Base-by-base conservation (phyloP, 1,139 yeast species). In the Kodamaea plutei region DNA sequence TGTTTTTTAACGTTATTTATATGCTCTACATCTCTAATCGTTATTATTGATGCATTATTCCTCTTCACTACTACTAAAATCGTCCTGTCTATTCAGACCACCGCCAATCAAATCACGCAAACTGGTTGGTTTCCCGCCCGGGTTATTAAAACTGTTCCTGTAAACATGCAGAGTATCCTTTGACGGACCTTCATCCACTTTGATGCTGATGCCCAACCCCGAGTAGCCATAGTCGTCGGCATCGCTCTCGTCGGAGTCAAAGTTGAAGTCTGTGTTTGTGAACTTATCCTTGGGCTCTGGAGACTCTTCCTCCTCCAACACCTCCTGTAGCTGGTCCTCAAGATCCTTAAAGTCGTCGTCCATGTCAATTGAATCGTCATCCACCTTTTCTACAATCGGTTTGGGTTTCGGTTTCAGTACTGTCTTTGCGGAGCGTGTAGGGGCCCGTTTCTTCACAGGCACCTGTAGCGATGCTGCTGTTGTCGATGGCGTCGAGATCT, bases 311-410 rank as follows among this genome's bases (percentile, higher is more conserved):
- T 54, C 59, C 25, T 55, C 69, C 25, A 68, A 44, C 2, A 65
- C 70, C 41, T 67, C 71, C 35, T 65, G 59, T 22, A 68, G 48
- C 41, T 67, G 69, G 37, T 65, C 66, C 38, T 68, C 74, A 23
- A 68, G 51, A 37, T 66, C 73, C 28, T 62, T 58, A 38, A 67
- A 68, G 17, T 67, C 73, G 41, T 67, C 73, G 25, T 59, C 68
- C 35, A 56, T 39, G 23, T 56, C 64, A 30, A 39, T 38, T 11
- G 38, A 44, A 11, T 36, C 44, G n/a, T 26, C 41, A 12, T 40
- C 28, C 12, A 38, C 38, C 6, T 38, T 38, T 5, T 41, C 38
- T 1, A 44, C 42, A 5, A 39, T 34, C 15, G 35, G 22, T 23
- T 16, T 13, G 8, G 20, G 14, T 8, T n/a, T n/a, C n/a, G n/a